Evolutionary conservation across 163 green algal genomes (phyloP), one percentile per base, ranked within the genome.

Genomic region (Trebouxia gelatinosa): DNA sequence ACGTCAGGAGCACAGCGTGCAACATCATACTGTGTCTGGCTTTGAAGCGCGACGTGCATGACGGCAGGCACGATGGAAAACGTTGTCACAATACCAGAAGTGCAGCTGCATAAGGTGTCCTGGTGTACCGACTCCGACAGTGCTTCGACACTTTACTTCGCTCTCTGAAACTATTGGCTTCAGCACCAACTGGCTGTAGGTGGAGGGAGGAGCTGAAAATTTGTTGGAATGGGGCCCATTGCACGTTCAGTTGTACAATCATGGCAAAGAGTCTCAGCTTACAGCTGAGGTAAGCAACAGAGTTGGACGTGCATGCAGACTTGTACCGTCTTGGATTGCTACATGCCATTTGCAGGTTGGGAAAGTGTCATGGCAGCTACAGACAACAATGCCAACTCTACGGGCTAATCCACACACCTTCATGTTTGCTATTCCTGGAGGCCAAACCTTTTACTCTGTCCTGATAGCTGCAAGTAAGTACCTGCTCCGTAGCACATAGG

Each of bases 71-170:
- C n/a, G n/a, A n/a, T 28, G 6, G 68, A 76, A 16, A 58, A 43
- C 1, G 68, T 76, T 21, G 29, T 76, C 2, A 32, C 68, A 32
- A 76, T 76, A 28, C 68, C 40, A 9, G 68, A 76, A 28, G 67
- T 78, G 58, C 84, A 88, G 84, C 74, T 89, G 68, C 68, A 75
- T 48, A 81, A 76, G 43, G 76, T 67, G 3, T 26, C 28, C 31
- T 70, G 59, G 2, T 40, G 28, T n/a, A 70, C 59, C 21, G 29
- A 23, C n/a, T n/a, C n/a, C n/a, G n/a, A n/a, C n/a, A n/a, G n/a
- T n/a, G n/a, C n/a, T n/a, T n/a, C n/a, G n/a, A n/a, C n/a, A n/a
- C n/a, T n/a, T n/a, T n/a, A n/a, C n/a, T n/a, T n/a, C n/a, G n/a
- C n/a, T n/a, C n/a, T n/a, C n/a, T n/a, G n/a, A n/a, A n/a, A n/a